These are phyloP conservation scores for Quercus gilva DNA, from an alignment of 306 rosid species.

Conservation along the genomic window DNA sequence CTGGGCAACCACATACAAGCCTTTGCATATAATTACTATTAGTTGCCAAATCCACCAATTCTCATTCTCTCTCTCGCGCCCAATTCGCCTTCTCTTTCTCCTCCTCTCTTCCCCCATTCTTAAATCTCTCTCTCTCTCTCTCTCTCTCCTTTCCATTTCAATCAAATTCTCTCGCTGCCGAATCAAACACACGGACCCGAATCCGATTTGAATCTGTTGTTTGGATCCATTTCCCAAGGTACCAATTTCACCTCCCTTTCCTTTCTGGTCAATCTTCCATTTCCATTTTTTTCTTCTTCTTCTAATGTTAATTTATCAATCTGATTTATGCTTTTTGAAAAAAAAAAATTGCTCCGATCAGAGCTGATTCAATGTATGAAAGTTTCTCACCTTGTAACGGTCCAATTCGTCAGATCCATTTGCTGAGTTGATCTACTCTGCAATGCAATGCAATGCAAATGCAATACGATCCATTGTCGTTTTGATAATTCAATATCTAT, in stretches of 20 bases:
- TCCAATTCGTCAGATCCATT: conserved; percentile 17
- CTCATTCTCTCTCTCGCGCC: conserved; percentile 55
- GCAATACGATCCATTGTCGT: conserved; percentile 8
- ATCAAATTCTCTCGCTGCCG: conserved; percentile 28
- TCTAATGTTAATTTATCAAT: conserved; percentile 11
- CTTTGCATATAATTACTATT: conserved; percentile 22
- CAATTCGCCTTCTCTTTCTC: conserved; percentile 46
- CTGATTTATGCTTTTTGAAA: not conserved
- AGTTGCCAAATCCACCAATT: conserved; percentile 33
- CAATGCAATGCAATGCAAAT: conserved; percentile 18
- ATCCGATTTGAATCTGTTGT: conserved; percentile 4
- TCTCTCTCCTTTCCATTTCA: conserved; percentile 3
- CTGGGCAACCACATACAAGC: conserved; percentile 31
- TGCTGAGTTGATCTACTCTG: not conserved
- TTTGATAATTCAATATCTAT: conserved; percentile 1
- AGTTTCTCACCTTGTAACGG: not conserved
- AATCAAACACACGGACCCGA: conserved; percentile 5
- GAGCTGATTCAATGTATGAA: not conserved
- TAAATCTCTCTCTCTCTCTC: conserved; percentile 1
- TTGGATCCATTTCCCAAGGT: conserved; percentile 24
- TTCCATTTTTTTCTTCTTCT: not conserved
- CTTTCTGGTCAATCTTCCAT: not conserved
- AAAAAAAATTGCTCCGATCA: conserved; percentile 9
- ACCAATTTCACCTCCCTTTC: not conserved
- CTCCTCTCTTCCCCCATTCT: not conserved